phyloP scores from a whole-genome alignment of 75 land plant species.

The Gnetum montanum region DNA sequence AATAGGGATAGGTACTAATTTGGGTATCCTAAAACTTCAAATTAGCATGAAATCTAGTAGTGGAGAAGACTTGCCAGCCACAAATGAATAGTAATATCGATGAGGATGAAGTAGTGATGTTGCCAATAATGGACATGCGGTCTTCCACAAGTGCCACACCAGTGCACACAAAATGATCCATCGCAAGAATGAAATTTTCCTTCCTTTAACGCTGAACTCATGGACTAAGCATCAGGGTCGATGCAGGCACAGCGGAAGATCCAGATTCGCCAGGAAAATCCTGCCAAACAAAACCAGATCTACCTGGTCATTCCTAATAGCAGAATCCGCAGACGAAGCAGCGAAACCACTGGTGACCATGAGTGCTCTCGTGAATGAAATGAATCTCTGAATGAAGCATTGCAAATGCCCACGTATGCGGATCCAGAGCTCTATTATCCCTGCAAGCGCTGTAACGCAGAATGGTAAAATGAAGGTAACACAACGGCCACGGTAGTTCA shows the following conservation, averaged over 20 bases:
- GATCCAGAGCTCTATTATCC: constrained; percentile 1
- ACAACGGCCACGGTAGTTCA: constrained; percentile 16
- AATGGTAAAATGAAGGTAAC: constrained; percentile 68
- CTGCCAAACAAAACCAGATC: constrained; percentile 73
- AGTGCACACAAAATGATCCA: too few relatives aligned
- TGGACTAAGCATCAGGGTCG: too few relatives aligned
- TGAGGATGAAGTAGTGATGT: too few relatives aligned
- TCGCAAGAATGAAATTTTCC: too few relatives aligned
- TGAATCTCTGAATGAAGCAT: constrained; percentile 22
- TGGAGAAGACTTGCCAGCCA: too few relatives aligned
- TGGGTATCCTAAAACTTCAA: too few relatives aligned
- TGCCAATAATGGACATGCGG: too few relatives aligned
- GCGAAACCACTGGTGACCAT: constrained; percentile 66
- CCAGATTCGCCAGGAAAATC: constrained; percentile 71
- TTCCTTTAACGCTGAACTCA: too few relatives aligned
- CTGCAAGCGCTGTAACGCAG: constrained; percentile 58
- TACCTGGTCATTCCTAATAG: constrained; percentile 46
- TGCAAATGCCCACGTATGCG: constrained; percentile 30
- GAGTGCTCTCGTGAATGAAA: constrained; percentile 47
- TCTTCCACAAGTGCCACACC: too few relatives aligned
- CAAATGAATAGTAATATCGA: too few relatives aligned
- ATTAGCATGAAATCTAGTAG: too few relatives aligned
- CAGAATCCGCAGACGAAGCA: constrained; percentile 44
- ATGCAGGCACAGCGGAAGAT: constrained; percentile 43
- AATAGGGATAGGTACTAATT: too few relatives aligned